These are phyloP conservation scores for Malus sieversii DNA, from an alignment of 306 rosid genomes.

Conservation along the genomic window DNA sequence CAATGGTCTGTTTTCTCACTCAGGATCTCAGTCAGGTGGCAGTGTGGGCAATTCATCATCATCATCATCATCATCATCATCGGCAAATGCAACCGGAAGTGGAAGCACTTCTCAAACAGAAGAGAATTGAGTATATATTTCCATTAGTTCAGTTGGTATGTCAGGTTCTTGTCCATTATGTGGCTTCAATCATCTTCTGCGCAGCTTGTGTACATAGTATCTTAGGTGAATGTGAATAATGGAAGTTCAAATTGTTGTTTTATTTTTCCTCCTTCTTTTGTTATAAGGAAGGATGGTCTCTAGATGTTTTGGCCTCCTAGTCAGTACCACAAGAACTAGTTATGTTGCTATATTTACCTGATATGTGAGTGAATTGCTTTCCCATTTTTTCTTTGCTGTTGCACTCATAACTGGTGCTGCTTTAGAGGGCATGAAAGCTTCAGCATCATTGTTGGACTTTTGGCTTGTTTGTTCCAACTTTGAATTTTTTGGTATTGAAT, in stretches of 20 bases:
- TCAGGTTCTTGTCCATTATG: constrained; percentile 7
- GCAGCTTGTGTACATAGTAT: constrained; percentile 37
- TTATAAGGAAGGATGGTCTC: not conserved
- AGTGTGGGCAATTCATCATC: constrained; percentile 34
- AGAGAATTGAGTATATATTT: constrained; percentile 20
- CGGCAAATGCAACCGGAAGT: constrained; percentile 23
- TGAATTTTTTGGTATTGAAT: not conserved
- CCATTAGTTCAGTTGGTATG: not conserved
- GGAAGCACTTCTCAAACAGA: constrained; percentile 38
- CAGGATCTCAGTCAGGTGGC: constrained; percentile 24
- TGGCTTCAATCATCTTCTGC: constrained; percentile 11
- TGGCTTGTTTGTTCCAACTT: not conserved
- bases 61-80: not conserved
- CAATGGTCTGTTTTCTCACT: constrained; percentile 53
- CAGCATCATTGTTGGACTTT: not conserved
- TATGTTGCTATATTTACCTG: not conserved
- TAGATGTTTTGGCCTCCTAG: constrained; percentile 11
- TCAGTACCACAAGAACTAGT: not conserved
- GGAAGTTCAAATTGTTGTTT: constrained; percentile 9
- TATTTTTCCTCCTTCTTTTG: not conserved
- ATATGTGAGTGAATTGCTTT: not conserved
- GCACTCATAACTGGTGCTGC: not conserved
- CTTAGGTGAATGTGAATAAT: constrained; percentile 16
- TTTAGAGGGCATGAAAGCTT: not conserved
- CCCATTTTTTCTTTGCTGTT: not conserved